These are phyloP conservation scores for Coccomyxa sp. DNA, from an alignment of 139 green algal genomes.

Conservation along the genomic window DNA sequence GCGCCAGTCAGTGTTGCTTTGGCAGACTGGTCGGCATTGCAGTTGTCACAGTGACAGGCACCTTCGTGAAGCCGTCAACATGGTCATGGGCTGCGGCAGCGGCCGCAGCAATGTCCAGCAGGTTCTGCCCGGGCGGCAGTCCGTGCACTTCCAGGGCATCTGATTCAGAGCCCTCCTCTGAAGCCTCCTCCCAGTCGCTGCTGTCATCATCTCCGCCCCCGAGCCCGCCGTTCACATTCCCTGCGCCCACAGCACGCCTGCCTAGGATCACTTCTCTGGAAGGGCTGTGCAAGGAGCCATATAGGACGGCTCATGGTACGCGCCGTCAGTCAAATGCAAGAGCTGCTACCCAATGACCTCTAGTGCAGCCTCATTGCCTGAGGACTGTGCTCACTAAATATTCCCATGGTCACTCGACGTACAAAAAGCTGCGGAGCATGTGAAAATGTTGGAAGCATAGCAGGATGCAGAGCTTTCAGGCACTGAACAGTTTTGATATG, in stretches of 20 bases:
- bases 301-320: too few species aligned
- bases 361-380: not conserved
- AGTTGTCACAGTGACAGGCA: not conserved
- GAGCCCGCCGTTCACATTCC: too few species aligned
- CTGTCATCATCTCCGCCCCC: not conserved
- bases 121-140: not conserved
- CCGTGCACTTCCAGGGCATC: not conserved
- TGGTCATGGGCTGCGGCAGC: not conserved
- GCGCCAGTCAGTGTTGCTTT: not conserved
- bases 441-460: not conserved
- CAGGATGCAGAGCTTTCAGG: not conserved
- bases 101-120: not conserved
- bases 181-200: conserved; percentile 9
- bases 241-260: too few species aligned
- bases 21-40: not conserved
- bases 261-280: too few species aligned
- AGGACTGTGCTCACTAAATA: too few species aligned
- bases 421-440: not conserved
- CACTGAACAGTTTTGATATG: conserved; percentile 34
- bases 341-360: not conserved
- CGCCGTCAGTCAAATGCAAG: too few species aligned
- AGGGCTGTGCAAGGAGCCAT: too few species aligned
- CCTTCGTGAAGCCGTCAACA: not conserved
- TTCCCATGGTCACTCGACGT: too few species aligned
- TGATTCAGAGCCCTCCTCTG: not conserved